Evolutionary conservation across 2,329 filamentous ascomycete genomes (phyloP).

Genomic region (Claviceps purpurea): DNA sequence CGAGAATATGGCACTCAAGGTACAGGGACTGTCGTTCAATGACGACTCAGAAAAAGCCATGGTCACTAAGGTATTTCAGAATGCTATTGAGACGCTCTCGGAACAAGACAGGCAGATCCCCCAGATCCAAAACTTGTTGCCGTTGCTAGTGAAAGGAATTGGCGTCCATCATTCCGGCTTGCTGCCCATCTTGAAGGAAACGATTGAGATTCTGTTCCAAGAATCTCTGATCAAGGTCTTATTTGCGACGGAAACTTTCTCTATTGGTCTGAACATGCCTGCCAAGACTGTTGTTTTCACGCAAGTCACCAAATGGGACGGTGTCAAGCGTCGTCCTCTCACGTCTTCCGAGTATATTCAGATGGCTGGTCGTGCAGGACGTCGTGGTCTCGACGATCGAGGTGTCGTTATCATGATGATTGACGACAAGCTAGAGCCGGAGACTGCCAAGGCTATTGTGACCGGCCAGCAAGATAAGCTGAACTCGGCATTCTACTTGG

Average conservation of each 20-base stretch:
- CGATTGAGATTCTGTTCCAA: conserved; percentile 97
- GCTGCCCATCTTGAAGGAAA: conserved; percentile 92
- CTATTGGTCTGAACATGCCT: conserved; percentile 97
- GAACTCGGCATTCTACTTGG: conserved; percentile 93
- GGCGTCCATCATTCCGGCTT: conserved; percentile 95
- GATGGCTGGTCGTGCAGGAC: conserved; percentile 94
- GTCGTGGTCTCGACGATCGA: conserved; percentile 91
- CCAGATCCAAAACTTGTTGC: conserved; percentile 83
- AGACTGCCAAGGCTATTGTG: conserved; percentile 87
- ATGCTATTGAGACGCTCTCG: conserved; percentile 81
- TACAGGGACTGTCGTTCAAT: conserved; percentile 84
- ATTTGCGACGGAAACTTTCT: conserved; percentile 97
- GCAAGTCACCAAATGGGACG: conserved; percentile 90
- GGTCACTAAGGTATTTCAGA: conserved; percentile 88
- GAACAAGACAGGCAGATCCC: conserved; percentile 81
- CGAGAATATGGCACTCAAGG: conserved; percentile 76
- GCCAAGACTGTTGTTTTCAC: conserved; percentile 99
- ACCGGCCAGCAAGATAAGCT: conserved; percentile 93
- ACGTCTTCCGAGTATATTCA: conserved; percentile 96
- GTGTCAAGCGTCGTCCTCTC: conserved; percentile 63
- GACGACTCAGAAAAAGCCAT: conserved; percentile 90
- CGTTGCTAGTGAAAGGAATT: conserved; percentile 79
- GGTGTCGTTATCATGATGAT: conserved; percentile 99
- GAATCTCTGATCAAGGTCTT: conserved; percentile 96
- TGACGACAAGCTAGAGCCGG: conserved; percentile 87